phyloP scores from a whole-genome alignment of 2,329 filamentous ascomycete genomes.

The Fusarium sororula region DNA sequence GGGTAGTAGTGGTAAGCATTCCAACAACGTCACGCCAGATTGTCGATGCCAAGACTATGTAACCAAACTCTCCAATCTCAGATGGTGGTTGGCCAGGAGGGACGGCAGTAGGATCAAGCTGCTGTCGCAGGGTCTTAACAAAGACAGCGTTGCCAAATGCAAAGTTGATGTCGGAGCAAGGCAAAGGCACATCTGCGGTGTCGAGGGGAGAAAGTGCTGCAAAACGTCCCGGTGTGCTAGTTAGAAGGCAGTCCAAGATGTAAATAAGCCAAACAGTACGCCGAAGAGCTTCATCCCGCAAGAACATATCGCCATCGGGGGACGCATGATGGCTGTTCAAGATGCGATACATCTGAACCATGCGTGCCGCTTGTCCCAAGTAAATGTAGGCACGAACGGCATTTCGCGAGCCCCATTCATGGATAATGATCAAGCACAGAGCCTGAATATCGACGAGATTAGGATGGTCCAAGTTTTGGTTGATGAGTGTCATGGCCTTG shows the following conservation, averaged over 20 bases:
- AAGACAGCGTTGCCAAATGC: constrained; percentile 68
- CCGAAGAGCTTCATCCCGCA: constrained; percentile 69
- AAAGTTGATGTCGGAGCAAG: constrained; percentile 70
- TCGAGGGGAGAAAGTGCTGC: constrained; percentile 65
- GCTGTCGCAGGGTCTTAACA: constrained; percentile 63
- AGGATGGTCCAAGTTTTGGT: constrained; percentile 67
- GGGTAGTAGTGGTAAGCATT: constrained; percentile 65
- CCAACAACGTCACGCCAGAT: constrained; percentile 70
- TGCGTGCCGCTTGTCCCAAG: constrained; percentile 69
- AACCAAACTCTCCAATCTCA: constrained; percentile 69
- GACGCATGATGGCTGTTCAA: constrained; percentile 63
- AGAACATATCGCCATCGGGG: constrained; percentile 65
- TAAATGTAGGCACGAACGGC: constrained; percentile 71
- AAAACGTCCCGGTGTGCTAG: constrained; percentile 68
- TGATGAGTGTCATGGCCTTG: constrained; percentile 66
- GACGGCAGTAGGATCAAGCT: constrained; percentile 50
- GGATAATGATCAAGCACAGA: constrained; percentile 68
- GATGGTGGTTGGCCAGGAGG: constrained; percentile 50
- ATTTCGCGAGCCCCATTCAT: constrained; percentile 70
- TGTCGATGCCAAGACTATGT: constrained; percentile 68
- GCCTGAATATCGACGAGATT: constrained; percentile 69
- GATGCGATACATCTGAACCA: constrained; percentile 71
- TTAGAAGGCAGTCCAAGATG: constrained; percentile 69
- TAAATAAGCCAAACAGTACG: constrained; percentile 71
- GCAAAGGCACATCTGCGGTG: constrained; percentile 64